Percentiles rank a stretch among this genome's conserved stretches.
phyloP scores from a whole-genome alignment of 2,329 filamentous ascomycete genomes.

The Fusarium lateritium region DNA sequence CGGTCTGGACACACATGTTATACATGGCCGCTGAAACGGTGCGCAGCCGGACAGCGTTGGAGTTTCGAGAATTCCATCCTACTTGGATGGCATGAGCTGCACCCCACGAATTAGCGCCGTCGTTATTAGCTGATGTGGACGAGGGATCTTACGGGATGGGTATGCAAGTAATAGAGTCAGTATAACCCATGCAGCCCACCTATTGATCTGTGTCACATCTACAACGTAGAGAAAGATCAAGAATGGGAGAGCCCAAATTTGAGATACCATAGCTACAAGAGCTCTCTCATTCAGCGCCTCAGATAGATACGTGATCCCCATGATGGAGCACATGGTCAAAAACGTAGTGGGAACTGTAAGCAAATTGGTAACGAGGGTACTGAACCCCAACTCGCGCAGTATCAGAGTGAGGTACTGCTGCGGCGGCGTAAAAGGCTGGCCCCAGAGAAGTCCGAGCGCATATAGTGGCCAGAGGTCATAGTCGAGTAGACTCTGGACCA shows the following conservation, averaged over 20 bases:
- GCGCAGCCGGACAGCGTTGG: constrained; percentile 72
- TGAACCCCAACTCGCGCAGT: constrained; percentile 24
- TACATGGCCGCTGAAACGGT: constrained; percentile 71
- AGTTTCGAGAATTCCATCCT: constrained; percentile 68
- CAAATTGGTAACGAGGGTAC: constrained; percentile 34
- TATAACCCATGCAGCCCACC: constrained; percentile 53
- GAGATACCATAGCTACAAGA: constrained; percentile 50
- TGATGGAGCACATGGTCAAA: constrained; percentile 32
- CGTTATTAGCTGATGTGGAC: constrained; percentile 5
- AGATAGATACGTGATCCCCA: constrained; percentile 51
- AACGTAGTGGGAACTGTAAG: constrained; percentile 33
- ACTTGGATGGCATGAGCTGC: constrained; percentile 63
- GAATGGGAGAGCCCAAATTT: constrained; percentile 55
- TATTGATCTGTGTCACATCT: constrained; percentile 48
- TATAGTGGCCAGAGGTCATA: constrained; percentile 71
- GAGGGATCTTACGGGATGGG: constrained; percentile 46
- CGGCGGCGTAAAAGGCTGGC: constrained; percentile 58
- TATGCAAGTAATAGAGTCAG: constrained; percentile 53
- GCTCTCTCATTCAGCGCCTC: constrained; percentile 51
- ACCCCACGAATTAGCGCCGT: constrained; percentile 27
- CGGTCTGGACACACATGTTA: constrained; percentile 62
- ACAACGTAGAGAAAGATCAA: constrained; percentile 51
- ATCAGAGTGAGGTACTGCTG: constrained; percentile 64
- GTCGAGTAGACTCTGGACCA: constrained; percentile 67
- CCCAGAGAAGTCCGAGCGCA: constrained; percentile 62